Evolutionary conservation across 2,329 filamentous ascomycete species (phyloP).

Genomic region (Nannizziopsis barbatae): DNA sequence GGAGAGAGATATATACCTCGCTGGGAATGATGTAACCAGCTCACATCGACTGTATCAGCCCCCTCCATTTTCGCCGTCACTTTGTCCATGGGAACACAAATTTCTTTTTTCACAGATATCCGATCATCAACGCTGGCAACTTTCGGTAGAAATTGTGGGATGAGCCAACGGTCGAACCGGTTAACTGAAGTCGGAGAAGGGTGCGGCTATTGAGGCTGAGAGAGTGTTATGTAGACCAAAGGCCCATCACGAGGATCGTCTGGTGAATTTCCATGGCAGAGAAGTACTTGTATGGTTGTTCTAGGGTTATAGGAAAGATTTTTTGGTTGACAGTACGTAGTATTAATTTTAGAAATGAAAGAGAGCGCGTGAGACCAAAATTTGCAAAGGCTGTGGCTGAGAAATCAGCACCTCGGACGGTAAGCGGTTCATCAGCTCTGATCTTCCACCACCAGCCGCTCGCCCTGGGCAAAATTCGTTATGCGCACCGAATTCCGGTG

Average conservation of each 20-base stretch:
- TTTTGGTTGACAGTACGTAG: too few species aligned
- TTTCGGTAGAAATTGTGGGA: neutral
- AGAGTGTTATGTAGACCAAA: neutral
- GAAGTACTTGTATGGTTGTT: neutral
- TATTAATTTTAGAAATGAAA: neutral
- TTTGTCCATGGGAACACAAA: neutral
- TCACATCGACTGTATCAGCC: slow-evolving; percentile 72
- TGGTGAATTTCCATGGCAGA: slow-evolving; percentile 1
- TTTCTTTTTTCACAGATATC: neutral
- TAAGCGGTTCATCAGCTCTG: neutral
- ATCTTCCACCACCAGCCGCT: too few species aligned
- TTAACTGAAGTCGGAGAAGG: neutral
- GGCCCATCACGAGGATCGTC: neutral
- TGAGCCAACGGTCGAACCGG: neutral
- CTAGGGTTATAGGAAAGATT: neutral
- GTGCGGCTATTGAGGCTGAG: neutral
- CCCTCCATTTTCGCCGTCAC: slow-evolving; percentile 53
- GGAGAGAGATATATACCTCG: slow-evolving; percentile 52
- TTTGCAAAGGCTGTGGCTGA: too few species aligned
- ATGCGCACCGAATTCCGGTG: too few species aligned
- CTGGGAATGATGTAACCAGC: slow-evolving; percentile 76
- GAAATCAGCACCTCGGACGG: neutral
- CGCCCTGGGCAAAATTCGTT: too few species aligned
- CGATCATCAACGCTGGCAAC: too few species aligned
- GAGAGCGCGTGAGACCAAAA: too few species aligned